These are phyloP conservation scores for Tranzscheliella williamsii DNA, from an alignment of 1,284 basidiomycete species.

Conservation along the genomic window DNA sequence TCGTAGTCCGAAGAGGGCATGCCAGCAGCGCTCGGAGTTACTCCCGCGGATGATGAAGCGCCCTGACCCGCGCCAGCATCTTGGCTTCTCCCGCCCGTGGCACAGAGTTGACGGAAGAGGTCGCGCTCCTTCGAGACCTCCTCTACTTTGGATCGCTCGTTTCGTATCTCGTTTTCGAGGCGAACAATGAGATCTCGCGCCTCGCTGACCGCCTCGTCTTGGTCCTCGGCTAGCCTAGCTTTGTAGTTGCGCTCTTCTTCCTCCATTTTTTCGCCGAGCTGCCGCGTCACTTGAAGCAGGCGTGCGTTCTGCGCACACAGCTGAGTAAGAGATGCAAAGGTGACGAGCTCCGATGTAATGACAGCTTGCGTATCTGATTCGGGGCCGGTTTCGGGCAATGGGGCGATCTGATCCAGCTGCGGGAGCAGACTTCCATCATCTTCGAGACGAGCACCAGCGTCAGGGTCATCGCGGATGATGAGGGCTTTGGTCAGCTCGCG, in stretches of 20 bases:
- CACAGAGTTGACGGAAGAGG: slow-evolving; percentile 75
- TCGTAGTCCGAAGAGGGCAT: slow-evolving; percentile 29
- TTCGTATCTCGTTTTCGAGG: slow-evolving; percentile 74
- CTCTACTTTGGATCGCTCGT: slow-evolving; percentile 72
- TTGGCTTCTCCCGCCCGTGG: slow-evolving; percentile 36
- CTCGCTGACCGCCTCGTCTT: slow-evolving; percentile 79
- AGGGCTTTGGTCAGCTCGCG: slow-evolving; percentile 78
- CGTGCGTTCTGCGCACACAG: slow-evolving; percentile 89
- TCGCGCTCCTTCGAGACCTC: slow-evolving; percentile 86
- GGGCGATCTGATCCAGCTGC: slow-evolving; percentile 46
- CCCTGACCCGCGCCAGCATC: slow-evolving; percentile 2
- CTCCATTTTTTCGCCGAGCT: slow-evolving; percentile 63
- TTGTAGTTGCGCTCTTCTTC: slow-evolving; percentile 54
- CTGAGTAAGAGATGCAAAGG: slow-evolving; percentile 78
- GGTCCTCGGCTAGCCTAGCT: slow-evolving; percentile 65
- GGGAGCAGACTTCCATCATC: slow-evolving; percentile 63
- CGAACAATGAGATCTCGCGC: slow-evolving; percentile 82
- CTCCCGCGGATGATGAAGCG: background rate
- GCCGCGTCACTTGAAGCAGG: slow-evolving; percentile 79
- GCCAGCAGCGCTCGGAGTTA: slow-evolving; percentile 1
- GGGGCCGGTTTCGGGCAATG: slow-evolving; percentile 17
- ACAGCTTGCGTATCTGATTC: slow-evolving; percentile 64
- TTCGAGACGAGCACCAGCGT: slow-evolving; percentile 73
- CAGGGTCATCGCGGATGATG: slow-evolving; percentile 77
- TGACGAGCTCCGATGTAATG: slow-evolving; percentile 85